Base-by-base conservation (phyloP, 441 rosid genomes). In the Gossypium laxum region DNA sequence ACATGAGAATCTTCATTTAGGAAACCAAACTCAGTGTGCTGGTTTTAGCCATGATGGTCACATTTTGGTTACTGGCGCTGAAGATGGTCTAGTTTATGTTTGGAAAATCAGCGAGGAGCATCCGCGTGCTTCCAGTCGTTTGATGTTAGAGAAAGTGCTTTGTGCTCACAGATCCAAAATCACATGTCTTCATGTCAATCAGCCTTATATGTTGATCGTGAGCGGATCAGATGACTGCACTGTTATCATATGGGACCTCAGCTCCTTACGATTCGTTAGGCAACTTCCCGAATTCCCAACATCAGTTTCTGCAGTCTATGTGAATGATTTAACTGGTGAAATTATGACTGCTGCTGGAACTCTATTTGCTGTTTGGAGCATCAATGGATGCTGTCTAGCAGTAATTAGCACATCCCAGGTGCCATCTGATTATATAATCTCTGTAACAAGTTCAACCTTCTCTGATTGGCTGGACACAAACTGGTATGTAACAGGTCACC, bases 401-500 rank as follows among this genome's bases (percentile, higher is more conserved):
- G 89, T 82, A 71, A 89, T 90, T 45, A 96, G 87, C 78, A 87
- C 99, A 45, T 93, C 99, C 28, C 99, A 96, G 78, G 75, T 91
- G 75, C 99, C 99, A 18, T 91, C 99, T 41, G 99, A 96, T 84
- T 91, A 84, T 50, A 90, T 96, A 73, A 83, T 91, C 72, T 96
- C 97, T 0, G 88, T 91, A 72, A 89, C 97, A n/a, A 90, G 97
- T 51, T 79, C 96, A 64, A 87, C 89, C 19, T 88, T 74, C 79
- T 93, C 97, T 0, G 99, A 96, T 81, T 96, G 99, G 99, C 81
- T 80, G 77, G 98, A 91, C 78, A 90, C 93, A 48, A 83, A 82
- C 76, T 96, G 98, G 98, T 93, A 88, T 59, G 96, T 85, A 75
- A 93, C 99, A 7, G 99, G 99, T 67, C 99, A 93, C 79, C 99